Evolutionary conservation across 352 stramenopile genomes (phyloP), one percentile per base, ranked within the genome.

Genomic region (Phytophthora ramorum): DNA sequence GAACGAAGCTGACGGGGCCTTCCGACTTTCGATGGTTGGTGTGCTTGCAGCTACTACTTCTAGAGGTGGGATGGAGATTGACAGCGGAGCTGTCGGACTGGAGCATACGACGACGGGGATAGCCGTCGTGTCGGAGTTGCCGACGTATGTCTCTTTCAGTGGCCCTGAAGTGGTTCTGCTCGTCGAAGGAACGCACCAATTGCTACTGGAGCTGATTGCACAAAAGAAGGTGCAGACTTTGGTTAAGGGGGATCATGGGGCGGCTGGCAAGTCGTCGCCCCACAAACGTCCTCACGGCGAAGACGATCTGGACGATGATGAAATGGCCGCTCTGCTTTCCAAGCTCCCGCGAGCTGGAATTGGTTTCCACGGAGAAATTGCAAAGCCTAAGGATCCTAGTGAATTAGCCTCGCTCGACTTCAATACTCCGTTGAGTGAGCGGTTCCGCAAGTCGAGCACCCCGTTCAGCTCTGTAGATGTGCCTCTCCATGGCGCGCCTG

Each of bases 401-500:
- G 71, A 90, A 7, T 68, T 92, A 10, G 78, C 69, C 2, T 69
- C 66, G 19, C 45, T 90, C 8, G 81, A 91, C 26, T 56, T 76
- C 5, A 81, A 60, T 17, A 83, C 62, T 38, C 75, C 83, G 30
- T 68, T 95, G 19, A 76, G 83, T 20, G 69, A 87, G 47, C 80
- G 87, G 0, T 95, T 95, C 57, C 82, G 89, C n/a, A 91, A 91
- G 61, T 93, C 87, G 0, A 91, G 78, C 59, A 91, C 78, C 10
- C 78, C 87, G 13, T 95, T 85, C 63, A 91, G 84, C 55, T 90
- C 85, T 6, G 62, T 95, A 4, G 83, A 93, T 13, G 67, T 81
- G 52, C 74, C 85, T 7, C 58, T 91, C 32, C 69, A 82, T 28
- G 78, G 68, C n/a, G 74, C 65, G 16, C 58, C 70, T 3, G 66